Evolutionary conservation across 768 basidiomycete genomes (phyloP).

Genomic region (Tylopilus subfusipes): DNA sequence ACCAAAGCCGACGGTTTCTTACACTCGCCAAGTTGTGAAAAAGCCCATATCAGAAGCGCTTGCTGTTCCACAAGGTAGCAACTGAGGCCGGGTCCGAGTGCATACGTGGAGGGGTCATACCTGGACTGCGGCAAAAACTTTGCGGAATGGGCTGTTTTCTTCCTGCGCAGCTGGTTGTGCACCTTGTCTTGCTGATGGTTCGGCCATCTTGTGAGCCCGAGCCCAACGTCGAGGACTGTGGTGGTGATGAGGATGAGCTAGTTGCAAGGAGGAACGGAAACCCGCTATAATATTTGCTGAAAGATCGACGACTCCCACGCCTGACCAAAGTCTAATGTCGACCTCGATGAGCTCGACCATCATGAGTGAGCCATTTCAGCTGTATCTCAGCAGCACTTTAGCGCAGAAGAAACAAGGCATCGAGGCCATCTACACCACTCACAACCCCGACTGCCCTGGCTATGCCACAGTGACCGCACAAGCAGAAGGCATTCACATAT

Average conservation of each 20-base stretch:
- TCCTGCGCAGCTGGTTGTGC: conserved; percentile 21
- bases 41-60: conserved; percentile 61
- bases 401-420: neutral
- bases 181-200: conserved; percentile 22
- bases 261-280: neutral
- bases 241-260: neutral
- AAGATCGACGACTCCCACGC: conserved; percentile 23
- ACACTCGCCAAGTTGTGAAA: conserved; percentile 60
- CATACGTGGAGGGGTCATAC: conserved; percentile 28
- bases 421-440: conserved; percentile 19
- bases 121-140: conserved; percentile 40
- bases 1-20: neutral
- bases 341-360: conserved; percentile 29
- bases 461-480: conserved; percentile 67
- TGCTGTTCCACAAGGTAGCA: conserved; percentile 42
- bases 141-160: conserved; percentile 36
- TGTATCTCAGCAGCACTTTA: conserved; percentile 24
- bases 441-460: conserved; percentile 39
- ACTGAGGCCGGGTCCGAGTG: conserved; percentile 2
- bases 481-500: conserved; percentile 69
- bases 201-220: conserved; percentile 20
- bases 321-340: neutral
- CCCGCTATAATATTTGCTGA: neutral
- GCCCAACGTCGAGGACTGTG: neutral
- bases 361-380: conserved; percentile 31